These are phyloP conservation scores for Aspergillus nomiae DNA, from an alignment of 2,329 filamentous ascomycete genomes.

Conservation along the genomic window DNA sequence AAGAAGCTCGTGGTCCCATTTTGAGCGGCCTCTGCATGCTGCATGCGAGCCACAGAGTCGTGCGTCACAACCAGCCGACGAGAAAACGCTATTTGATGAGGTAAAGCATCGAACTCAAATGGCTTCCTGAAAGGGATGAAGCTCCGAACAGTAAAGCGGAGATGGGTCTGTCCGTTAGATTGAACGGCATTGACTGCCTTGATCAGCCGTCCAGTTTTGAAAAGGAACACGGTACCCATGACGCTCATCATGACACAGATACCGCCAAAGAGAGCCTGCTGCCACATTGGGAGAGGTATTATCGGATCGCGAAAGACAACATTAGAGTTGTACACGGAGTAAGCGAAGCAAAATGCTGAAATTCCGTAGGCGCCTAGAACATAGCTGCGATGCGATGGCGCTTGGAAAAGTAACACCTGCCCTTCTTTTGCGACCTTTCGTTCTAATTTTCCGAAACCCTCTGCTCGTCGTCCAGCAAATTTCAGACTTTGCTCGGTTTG, in stretches of 20 bases:
- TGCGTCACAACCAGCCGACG: slow-evolving; percentile 34
- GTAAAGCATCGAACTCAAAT: slow-evolving; percentile 33
- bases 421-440: slow-evolving; percentile 56
- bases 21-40: slow-evolving; percentile 20
- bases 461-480: slow-evolving; percentile 29
- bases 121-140: slow-evolving; percentile 42
- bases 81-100: slow-evolving; percentile 38
- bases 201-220: slow-evolving; percentile 61
- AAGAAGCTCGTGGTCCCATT: slow-evolving; percentile 29
- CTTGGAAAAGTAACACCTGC: slow-evolving; percentile 65
- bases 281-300: slow-evolving; percentile 57
- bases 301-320: slow-evolving; percentile 53
- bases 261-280: slow-evolving; percentile 59
- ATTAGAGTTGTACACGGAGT: slow-evolving; percentile 55
- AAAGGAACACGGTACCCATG: slow-evolving; percentile 62
- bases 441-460: slow-evolving; percentile 54
- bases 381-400: slow-evolving; percentile 65
- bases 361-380: slow-evolving; percentile 62
- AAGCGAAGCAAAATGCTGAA: slow-evolving; percentile 56
- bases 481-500: slow-evolving; percentile 23
- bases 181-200: slow-evolving; percentile 58
- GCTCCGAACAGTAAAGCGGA: slow-evolving; percentile 40
- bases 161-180: slow-evolving; percentile 30
- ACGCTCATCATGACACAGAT: slow-evolving; percentile 62
- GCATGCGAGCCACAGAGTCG: slow-evolving; percentile 24